Conservation (phyloP, 2,329 filamentous ascomycete species). For the Aspergillus sp. region DNA sequence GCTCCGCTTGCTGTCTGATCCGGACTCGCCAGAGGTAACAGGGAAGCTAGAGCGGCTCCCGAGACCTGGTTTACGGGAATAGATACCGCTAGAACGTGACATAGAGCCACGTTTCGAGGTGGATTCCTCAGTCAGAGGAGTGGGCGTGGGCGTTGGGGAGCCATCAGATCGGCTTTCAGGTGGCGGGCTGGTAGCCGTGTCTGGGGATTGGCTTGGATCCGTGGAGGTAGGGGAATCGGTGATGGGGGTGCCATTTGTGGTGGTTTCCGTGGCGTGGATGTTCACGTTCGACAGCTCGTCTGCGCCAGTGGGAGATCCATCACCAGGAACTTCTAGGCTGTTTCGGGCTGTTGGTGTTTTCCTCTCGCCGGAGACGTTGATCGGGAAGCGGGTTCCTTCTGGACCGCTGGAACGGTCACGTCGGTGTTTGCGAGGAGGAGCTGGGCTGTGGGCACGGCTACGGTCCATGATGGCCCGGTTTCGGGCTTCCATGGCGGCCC, state of each 20-base stretch:
- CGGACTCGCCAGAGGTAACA: slow-evolving; percentile 22
- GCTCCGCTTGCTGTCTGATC: slow-evolving; percentile 33
- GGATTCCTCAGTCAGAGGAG: slow-evolving; percentile 45
- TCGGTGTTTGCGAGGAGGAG: slow-evolving; percentile 58
- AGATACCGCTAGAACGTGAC: slow-evolving; percentile 53
- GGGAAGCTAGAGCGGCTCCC: slow-evolving; percentile 39
- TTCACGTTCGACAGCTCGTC: slow-evolving; percentile 31
- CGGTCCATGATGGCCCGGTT: slow-evolving; percentile 74
- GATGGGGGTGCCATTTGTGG: slow-evolving; percentile 43
- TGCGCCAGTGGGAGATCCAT: slow-evolving; percentile 44
- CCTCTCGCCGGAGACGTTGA: slow-evolving; percentile 63
- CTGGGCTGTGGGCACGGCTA: slow-evolving; percentile 72
- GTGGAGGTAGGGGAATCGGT: slow-evolving; percentile 31
- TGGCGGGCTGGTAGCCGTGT: slow-evolving; percentile 30
- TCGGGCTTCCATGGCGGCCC: slow-evolving; percentile 90
- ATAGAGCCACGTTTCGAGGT: slow-evolving; percentile 62
- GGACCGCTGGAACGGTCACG: slow-evolving; percentile 74
- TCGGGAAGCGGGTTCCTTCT: slow-evolving; percentile 83
- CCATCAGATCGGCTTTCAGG: slow-evolving; percentile 32
- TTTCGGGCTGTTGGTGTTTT: slow-evolving; percentile 54
- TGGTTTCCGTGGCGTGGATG: slow-evolving; percentile 28
- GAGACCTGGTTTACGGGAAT: slow-evolving; percentile 52
- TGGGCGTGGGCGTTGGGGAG: slow-evolving; percentile 36
- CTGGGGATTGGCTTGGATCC: slow-evolving; percentile 26
- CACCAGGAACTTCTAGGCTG: slow-evolving; percentile 78